Evolutionary conservation across 2,329 filamentous ascomycete species (phyloP).

Genomic region (Neonectria ditissima): DNA sequence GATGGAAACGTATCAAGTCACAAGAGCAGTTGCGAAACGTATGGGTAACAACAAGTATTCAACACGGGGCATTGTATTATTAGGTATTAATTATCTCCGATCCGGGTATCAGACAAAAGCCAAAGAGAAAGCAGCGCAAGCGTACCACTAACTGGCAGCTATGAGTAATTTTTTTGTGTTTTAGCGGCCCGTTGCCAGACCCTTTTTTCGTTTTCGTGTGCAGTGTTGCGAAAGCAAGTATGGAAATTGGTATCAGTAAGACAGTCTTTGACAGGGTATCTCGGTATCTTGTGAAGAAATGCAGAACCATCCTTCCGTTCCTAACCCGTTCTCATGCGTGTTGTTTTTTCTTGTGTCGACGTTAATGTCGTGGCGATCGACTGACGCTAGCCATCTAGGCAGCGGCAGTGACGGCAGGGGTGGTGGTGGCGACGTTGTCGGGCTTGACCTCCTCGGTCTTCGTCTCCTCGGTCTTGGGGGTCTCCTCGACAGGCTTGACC

Average conservation of each 20-base stretch:
- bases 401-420: conserved; percentile 63
- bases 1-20: background rate
- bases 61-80: conserved; percentile 57
- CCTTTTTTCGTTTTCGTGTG: conserved; percentile 36
- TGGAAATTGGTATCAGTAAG: conserved; percentile 58
- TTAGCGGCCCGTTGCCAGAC: conserved; percentile 34
- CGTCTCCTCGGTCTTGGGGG: conserved; percentile 51
- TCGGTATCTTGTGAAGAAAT: conserved; percentile 65
- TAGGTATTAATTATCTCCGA: conserved; percentile 58
- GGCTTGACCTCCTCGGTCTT: conserved; percentile 56
- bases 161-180: conserved; percentile 39
- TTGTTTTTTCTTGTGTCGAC: conserved; percentile 44
- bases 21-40: background rate
- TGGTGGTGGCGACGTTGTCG: conserved; percentile 54
- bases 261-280: conserved; percentile 67
- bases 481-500: conserved; percentile 53
- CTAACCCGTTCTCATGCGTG: conserved; percentile 56
- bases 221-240: conserved; percentile 44
- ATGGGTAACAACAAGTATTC: conserved; percentile 20
- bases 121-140: conserved; percentile 44
- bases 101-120: conserved; percentile 57
- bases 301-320: conserved; percentile 64
- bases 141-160: conserved; percentile 35
- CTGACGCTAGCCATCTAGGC: conserved; percentile 56
- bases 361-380: conserved; percentile 44